Conservation (phyloP, 768 basidiomycete genomes). For the Gyrodon lividus region DNA sequence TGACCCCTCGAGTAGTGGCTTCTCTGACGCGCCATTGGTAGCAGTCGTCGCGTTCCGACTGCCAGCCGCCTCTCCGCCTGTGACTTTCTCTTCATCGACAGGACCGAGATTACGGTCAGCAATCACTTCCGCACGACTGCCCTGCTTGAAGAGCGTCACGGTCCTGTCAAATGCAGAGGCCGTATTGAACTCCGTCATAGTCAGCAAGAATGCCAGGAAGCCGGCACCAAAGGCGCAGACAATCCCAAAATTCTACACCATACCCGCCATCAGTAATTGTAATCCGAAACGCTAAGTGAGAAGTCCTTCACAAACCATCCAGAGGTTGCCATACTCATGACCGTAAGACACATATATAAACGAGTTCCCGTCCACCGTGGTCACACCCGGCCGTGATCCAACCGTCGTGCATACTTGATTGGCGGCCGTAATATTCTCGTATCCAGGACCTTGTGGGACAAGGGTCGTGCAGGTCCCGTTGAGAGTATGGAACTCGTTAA, state of each 20-base stretch:
- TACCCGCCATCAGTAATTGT: slow-evolving; percentile 8
- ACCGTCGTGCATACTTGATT: slow-evolving; percentile 45
- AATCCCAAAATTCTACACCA: slow-evolving; percentile 41
- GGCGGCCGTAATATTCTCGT: slow-evolving; percentile 28
- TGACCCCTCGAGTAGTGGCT: slow-evolving; percentile 33
- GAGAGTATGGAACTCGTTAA: slow-evolving; percentile 49
- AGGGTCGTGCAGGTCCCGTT: slow-evolving; percentile 36
- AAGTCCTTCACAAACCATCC: slow-evolving; percentile 37
- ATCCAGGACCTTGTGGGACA: slow-evolving; percentile 34
- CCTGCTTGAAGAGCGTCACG: slow-evolving; percentile 25
- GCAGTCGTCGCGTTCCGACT: neutral
- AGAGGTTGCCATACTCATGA: slow-evolving; percentile 29
- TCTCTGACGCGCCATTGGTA: neutral
- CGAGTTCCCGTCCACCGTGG: slow-evolving; percentile 39
- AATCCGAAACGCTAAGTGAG: neutral
- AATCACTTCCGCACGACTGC: neutral
- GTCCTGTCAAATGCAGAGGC: slow-evolving; percentile 30
- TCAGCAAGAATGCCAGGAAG: slow-evolving; percentile 37
- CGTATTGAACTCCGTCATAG: slow-evolving; percentile 35
- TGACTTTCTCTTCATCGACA: slow-evolving; percentile 19
- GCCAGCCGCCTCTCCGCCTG: neutral
- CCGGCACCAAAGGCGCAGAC: slow-evolving; percentile 41
- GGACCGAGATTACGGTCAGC: neutral
- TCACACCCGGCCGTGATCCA: slow-evolving; percentile 41
- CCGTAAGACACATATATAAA: slow-evolving; percentile 37